phyloP scores from a whole-genome alignment of 179 eudicot species.

The Corrigiola litoralis region DNA sequence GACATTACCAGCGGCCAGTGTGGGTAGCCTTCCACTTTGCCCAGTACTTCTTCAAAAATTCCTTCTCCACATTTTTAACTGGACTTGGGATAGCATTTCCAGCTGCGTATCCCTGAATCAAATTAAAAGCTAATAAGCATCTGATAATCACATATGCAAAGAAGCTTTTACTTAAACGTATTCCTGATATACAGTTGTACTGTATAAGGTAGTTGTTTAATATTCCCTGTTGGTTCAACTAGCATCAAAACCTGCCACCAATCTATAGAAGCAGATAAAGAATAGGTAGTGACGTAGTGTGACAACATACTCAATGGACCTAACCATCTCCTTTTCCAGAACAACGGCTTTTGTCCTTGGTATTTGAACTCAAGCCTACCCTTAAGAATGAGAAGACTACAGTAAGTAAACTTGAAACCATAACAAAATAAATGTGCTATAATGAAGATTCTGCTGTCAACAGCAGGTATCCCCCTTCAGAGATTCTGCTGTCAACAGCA shows the following conservation, averaged over 20 bases:
- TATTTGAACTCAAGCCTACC: not conserved
- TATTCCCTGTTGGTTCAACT: not conserved
- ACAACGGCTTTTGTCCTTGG: not conserved
- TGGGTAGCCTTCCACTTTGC: constrained; percentile 88
- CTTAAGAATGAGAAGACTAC: not conserved
- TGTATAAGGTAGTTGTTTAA: not conserved
- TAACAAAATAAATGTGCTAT: no score
- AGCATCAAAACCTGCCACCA: not conserved
- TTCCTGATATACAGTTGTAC: not conserved
- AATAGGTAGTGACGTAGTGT: no score
- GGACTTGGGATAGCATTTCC: constrained; percentile 91
- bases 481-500: not conserved
- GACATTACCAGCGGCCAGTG: constrained; percentile 73
- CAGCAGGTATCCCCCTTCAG: not conserved
- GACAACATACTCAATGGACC: no score
- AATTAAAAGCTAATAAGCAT: not conserved
- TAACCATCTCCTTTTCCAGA: not conserved
- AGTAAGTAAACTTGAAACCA: not conserved
- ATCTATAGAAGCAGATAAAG: no score
- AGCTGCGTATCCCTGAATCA: constrained; percentile 86
- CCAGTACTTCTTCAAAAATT: constrained; percentile 85
- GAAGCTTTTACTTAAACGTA: not conserved
- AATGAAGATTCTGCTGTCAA: not conserved
- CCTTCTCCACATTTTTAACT: constrained; percentile 85
- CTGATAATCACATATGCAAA: not conserved